Evolutionary conservation across 495 filamentous ascomycete species (phyloP), one percentile per base, ranked within the genome.

Genomic region (Penicillium fimorum): DNA sequence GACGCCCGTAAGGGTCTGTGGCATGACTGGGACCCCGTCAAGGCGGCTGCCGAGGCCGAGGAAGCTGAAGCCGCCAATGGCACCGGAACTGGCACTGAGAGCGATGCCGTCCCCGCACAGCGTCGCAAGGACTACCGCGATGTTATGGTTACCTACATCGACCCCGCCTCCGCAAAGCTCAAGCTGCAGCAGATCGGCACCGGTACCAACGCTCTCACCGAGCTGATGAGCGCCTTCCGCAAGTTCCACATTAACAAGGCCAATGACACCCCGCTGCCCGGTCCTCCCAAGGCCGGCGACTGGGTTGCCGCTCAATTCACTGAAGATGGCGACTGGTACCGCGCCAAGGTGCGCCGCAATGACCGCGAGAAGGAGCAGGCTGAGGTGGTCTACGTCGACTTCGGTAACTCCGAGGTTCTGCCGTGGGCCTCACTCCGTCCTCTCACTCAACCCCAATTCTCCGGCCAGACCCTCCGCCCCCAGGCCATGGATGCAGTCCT

Each of bases 371-470:
- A 86, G 59, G 87, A 95, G 77, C 84, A 87, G 58, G 88, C 91
- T 11, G 92, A 97, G 72, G 85, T 99, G 5, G 70, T 92, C 13
- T 99, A 96, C 75, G 84, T 97, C 59, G 95, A 99, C 74, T 99
- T 93, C 70, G 95, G 95, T 57, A 97, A 99, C 79, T 86, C 84
- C 20, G 95, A 97, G 76, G 83, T 83, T 63, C 75, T 93, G 35
- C 85, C 91, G 3, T 97, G 91, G 90, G 83, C 84, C 10, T 76
- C 78, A 44, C 84, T 99, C 24, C 87, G 94, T 22, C 83, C 92
- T 27, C 80, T 97, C 29, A 80, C 80, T 47, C 84, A 89, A 64
- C 71, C 86, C 5, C 87, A 92, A 66, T 97, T 96, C 80, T 80
- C 79, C 12, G 71, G 80, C 15, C 83, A 88, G 70, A 90, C 86